Evolutionary conservation across 257 asterid species (phyloP).

Genomic region (Nicotiana tomentosiformis): DNA sequence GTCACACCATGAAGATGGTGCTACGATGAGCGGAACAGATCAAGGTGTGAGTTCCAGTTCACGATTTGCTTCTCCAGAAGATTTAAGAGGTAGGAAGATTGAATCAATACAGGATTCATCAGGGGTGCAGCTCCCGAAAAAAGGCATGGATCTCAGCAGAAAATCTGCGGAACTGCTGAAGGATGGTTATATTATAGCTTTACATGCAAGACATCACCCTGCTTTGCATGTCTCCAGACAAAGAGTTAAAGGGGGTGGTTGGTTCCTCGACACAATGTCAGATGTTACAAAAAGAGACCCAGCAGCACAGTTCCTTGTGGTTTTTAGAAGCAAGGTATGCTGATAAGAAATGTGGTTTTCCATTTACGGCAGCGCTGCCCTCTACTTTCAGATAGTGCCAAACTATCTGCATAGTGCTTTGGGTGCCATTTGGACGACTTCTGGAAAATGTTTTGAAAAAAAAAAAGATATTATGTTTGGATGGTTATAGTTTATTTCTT

Average conservation of each 20-base stretch:
- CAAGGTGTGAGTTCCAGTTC: conserved; percentile 88
- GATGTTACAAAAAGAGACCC: conserved; percentile 93
- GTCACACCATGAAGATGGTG: conserved; percentile 82
- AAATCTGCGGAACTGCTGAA: conserved; percentile 63
- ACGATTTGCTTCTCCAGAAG: conserved; percentile 90
- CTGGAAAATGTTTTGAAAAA: background rate
- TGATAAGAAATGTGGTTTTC: background rate
- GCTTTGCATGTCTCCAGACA: conserved; percentile 85
- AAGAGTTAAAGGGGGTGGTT: conserved; percentile 93
- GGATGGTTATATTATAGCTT: conserved; percentile 84
- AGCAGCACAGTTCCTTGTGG: conserved; percentile 95
- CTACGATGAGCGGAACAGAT: conserved; percentile 85
- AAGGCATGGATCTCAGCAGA: conserved; percentile 42
- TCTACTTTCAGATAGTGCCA: background rate
- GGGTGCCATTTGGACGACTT: background rate
- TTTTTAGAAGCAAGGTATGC: conserved; percentile 76
- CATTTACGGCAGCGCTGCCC: background rate
- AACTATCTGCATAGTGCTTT: background rate
- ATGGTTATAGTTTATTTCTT: background rate
- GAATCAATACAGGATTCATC: conserved; percentile 56
- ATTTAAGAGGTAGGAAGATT: conserved; percentile 60
- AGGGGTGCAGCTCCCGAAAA: conserved; percentile 41
- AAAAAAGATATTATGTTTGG: background rate
- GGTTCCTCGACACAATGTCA: conserved; percentile 90
- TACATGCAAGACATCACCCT: conserved; percentile 70